Evolutionary conservation across 1,284 basidiomycete genomes (phyloP), one percentile per base, ranked within the genome.

Genomic region (Sphagnurus paluster): DNA sequence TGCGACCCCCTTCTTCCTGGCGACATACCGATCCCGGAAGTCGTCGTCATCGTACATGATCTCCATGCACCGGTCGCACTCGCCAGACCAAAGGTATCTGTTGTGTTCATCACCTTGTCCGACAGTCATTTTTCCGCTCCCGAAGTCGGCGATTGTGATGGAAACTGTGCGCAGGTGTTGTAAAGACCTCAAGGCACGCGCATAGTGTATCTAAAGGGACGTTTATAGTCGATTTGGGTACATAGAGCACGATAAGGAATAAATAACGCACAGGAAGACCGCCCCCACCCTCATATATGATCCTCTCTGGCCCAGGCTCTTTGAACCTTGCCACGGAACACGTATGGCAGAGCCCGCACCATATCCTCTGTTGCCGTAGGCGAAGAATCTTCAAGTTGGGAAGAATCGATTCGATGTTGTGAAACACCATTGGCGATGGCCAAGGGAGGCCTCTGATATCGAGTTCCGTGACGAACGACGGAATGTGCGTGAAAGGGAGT

Each of bases 11-110:
- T 58, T 58, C 52, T 70, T 68, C 38, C 53, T 56, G 4, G 60
- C 50, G 11, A 67, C 54, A 62, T 65, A 69, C 8, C 30, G 44
- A 23, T 53, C 53, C 13, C 56, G 50, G 48, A 69, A 69, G 2
- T 32, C 35, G 4, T 55, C 54, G 39, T 68, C 64, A 4, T 60
- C 55, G 47, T 66, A 68, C 58, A 69, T 59, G 17, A 65, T 44
- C n/a, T 49, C 44, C 56, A 68, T 67, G 40, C 66, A 70, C n/a
- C 59, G 56, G 37, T 66, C 61, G 38, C 68, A 69, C 49, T 69
- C 67, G 4, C 68, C 68, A 14, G 58, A 49, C 68, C 67, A 70
- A 9, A 62, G 32, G 38, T 63, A 56, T 13, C 41, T 48, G 39
- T 63, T 62, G 11, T 49, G 32, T 20, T 47, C 50, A 19, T 39